Conservation (phyloP, 2,329 filamentous ascomycete genomes). For the Trichocomaceae sp. region DNA sequence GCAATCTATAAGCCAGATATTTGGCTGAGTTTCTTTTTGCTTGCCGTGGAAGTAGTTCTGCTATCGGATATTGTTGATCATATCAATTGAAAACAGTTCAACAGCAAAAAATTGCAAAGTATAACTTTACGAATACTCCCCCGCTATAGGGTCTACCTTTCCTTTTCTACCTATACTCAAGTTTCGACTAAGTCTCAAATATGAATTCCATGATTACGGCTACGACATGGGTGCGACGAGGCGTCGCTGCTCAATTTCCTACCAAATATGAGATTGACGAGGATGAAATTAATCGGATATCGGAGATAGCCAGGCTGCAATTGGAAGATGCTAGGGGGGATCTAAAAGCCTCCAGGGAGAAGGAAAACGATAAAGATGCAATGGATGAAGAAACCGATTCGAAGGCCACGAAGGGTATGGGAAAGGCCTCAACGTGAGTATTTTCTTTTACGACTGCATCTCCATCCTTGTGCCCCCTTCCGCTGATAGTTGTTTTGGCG, state of each 20-base stretch:
- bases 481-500: not conserved
- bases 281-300: slow-evolving; percentile 68
- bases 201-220: slow-evolving; percentile 64
- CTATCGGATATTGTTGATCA: not conserved
- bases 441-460: not conserved
- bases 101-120: not conserved
- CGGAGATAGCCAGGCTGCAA: slow-evolving; percentile 66
- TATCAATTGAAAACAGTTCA: not conserved
- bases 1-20: not conserved
- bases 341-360: slow-evolving; percentile 62
- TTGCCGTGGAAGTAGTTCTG: not conserved
- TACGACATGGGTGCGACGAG: slow-evolving; percentile 68
- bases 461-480: not conserved
- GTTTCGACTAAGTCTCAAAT: not conserved
- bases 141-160: slow-evolving; percentile 7
- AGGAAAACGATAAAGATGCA: slow-evolving; percentile 36
- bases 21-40: not conserved
- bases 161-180: not conserved
- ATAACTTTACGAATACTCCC: not conserved
- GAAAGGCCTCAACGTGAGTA: slow-evolving; percentile 11
- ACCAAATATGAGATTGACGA: slow-evolving; percentile 70
- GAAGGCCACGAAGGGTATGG: slow-evolving; percentile 19
- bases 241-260: slow-evolving; percentile 69
- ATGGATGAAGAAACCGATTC: slow-evolving; percentile 21
- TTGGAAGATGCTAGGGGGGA: slow-evolving; percentile 89